phyloP scores from a whole-genome alignment of 768 basidiomycete species.

The Cubamyces sp. region DNA sequence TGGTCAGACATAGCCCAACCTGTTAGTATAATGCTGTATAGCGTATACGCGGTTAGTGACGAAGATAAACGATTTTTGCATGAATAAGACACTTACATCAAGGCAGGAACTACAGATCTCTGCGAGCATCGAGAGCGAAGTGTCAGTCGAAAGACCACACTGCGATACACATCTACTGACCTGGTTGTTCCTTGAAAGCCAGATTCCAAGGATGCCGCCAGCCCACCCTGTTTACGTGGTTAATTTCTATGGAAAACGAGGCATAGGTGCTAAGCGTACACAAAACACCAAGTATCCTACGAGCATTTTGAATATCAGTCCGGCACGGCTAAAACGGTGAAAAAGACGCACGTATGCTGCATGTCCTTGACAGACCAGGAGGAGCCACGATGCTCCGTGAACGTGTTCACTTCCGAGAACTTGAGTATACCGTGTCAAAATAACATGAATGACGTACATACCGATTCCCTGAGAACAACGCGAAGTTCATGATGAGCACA shows the following conservation, averaged over 20 bases:
- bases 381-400: conserved; percentile 86
- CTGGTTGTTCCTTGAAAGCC: conserved; percentile 77
- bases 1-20: conserved; percentile 96
- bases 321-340: neutral
- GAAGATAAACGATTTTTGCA: neutral
- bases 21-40: conserved; percentile 76
- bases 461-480: conserved; percentile 53
- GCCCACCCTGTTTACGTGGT: conserved; percentile 71
- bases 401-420: conserved; percentile 71
- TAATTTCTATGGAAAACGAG: neutral
- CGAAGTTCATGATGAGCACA: neutral
- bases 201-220: conserved; percentile 88
- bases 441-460: conserved; percentile 36
- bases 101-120: conserved; percentile 78
- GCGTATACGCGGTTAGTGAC: no score
- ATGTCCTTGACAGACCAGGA: conserved; percentile 90
- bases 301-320: neutral
- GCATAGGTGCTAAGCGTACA: conserved; percentile 49
- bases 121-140: conserved; percentile 30
- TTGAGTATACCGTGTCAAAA: neutral
- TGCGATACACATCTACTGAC: conserved; percentile 39
- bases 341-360: conserved; percentile 79
- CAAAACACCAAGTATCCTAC: conserved; percentile 71
- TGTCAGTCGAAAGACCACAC: no score
- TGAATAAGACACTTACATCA: conserved; percentile 59